Conservation (phyloP, 179 eudicot genomes). For the Silene vulgaris region DNA sequence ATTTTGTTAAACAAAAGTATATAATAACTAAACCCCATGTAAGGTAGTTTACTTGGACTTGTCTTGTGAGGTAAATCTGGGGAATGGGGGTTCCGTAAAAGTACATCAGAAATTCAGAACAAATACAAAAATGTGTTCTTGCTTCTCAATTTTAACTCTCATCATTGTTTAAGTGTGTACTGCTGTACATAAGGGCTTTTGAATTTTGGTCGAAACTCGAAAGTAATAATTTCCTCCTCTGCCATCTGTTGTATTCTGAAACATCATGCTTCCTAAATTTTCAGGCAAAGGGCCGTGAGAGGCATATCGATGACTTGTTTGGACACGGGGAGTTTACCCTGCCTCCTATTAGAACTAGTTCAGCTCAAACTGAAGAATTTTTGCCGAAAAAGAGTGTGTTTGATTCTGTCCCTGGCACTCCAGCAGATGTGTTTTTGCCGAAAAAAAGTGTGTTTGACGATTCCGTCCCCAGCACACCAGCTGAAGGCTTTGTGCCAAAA, state of each 20-base stretch:
- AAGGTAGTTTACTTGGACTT: too few species aligned
- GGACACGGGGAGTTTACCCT: slow-evolving; percentile 44
- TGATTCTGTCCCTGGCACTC: slow-evolving; percentile 25
- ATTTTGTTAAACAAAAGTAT: neutral
- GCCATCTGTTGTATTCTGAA: neutral
- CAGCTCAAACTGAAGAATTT: slow-evolving; percentile 33
- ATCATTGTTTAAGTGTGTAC: neutral
- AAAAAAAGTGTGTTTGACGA: slow-evolving; percentile 34
- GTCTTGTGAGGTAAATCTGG: neutral
- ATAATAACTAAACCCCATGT: neutral
- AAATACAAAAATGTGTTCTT: neutral
- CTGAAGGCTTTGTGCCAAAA: slow-evolving; percentile 28
- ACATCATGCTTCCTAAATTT: slow-evolving; percentile 7
- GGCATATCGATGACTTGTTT: slow-evolving; percentile 37
- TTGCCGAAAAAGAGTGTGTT: slow-evolving; percentile 30
- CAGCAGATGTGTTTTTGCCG: slow-evolving; percentile 35
- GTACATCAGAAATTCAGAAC: neutral
- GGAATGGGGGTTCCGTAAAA: neutral
- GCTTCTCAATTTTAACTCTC: neutral
- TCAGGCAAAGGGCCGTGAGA: slow-evolving; percentile 47
- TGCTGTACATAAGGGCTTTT: neutral
- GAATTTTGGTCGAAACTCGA: neutral
- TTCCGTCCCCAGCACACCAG: slow-evolving; percentile 36
- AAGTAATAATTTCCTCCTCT: neutral
- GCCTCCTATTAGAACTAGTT: slow-evolving; percentile 47